Percentiles rank a stretch among this genome's conserved stretches.
phyloP scores from a whole-genome alignment of 1,139 yeast species.

The Yamadazyma trypodendri region DNA sequence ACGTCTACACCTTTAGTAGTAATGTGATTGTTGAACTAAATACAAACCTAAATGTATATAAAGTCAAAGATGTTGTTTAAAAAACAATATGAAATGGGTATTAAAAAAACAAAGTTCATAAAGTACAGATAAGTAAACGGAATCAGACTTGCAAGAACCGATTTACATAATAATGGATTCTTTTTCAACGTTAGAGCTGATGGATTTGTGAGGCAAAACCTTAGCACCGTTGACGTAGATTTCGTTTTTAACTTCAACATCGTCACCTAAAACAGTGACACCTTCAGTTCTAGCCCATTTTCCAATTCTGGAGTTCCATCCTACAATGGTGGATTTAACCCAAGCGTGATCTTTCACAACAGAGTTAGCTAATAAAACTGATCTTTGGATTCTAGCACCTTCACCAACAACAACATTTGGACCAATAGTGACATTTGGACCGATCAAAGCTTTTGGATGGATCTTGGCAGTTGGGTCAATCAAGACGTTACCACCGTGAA shows the following conservation, averaged over 20 bases:
- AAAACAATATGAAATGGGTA: conserved; percentile 4
- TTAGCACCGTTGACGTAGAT: conserved; percentile 98
- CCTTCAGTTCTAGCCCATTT: conserved; percentile 99
- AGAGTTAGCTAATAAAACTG: conserved; percentile 89
- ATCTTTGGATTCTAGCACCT: conserved; percentile 97
- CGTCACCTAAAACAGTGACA: conserved; percentile 97
- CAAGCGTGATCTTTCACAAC: conserved; percentile 95
- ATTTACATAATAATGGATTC: conserved; percentile 94
- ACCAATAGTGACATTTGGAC: conserved; percentile 98
- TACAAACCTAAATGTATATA: conserved; percentile 1
- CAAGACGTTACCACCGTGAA: conserved; percentile 86
- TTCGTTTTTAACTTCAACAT: conserved; percentile 97
- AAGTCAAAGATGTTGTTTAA: conserved; percentile 2
- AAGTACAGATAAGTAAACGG: not conserved
- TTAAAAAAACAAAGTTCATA: conserved; percentile 5
- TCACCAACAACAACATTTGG: conserved; percentile 96
- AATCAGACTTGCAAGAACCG: not conserved
- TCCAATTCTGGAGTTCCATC: conserved; percentile 99
- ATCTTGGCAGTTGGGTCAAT: conserved; percentile 95
- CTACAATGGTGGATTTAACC: conserved; percentile 96
- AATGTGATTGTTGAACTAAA: not conserved
- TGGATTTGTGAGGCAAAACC: conserved; percentile 97
- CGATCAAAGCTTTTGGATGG: conserved; percentile 90
- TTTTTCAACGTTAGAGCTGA: conserved; percentile 93
- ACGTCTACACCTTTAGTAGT: too few species aligned